phyloP scores from a whole-genome alignment of 257 asterid species.

The Agastache rugosa region DNA sequence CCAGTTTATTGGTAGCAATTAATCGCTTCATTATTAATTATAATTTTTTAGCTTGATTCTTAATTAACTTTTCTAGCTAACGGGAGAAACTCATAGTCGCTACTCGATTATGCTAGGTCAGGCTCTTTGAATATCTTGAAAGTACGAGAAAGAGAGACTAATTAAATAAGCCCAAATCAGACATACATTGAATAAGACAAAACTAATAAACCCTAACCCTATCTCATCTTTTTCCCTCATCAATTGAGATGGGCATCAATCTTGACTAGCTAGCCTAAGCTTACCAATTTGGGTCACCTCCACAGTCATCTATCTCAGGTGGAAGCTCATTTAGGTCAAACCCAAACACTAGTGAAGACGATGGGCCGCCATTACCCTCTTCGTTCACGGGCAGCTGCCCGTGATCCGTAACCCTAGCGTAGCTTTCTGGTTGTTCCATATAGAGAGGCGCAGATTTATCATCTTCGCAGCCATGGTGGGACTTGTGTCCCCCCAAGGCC shows the following conservation, averaged over 20 bases:
- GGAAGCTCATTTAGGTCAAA: conserved; percentile 34
- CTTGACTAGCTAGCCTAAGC: neutral
- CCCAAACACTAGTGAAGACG: neutral
- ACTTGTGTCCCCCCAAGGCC: conserved; percentile 34
- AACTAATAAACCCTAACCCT: neutral
- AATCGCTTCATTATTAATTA: too few species aligned
- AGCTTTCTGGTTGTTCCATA: neutral
- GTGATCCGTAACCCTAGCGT: neutral
- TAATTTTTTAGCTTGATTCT: too few species aligned
- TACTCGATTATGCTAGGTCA: neutral
- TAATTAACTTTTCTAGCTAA: too few species aligned
- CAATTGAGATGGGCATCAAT: neutral
- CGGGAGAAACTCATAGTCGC: too few species aligned
- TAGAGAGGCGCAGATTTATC: neutral
- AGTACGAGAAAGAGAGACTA: neutral
- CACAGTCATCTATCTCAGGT: neutral
- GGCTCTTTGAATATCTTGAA: neutral
- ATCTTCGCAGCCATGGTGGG: conserved; percentile 14
- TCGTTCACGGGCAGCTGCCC: neutral
- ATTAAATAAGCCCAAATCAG: neutral
- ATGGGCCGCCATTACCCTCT: neutral
- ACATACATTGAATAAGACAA: neutral
- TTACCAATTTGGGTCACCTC: neutral
- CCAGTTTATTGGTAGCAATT: neutral
- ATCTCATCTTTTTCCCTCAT: neutral